These are phyloP conservation scores for Nectriaceae sp. DNA, from an alignment of 2,329 filamentous ascomycete species.

Conservation along the genomic window DNA sequence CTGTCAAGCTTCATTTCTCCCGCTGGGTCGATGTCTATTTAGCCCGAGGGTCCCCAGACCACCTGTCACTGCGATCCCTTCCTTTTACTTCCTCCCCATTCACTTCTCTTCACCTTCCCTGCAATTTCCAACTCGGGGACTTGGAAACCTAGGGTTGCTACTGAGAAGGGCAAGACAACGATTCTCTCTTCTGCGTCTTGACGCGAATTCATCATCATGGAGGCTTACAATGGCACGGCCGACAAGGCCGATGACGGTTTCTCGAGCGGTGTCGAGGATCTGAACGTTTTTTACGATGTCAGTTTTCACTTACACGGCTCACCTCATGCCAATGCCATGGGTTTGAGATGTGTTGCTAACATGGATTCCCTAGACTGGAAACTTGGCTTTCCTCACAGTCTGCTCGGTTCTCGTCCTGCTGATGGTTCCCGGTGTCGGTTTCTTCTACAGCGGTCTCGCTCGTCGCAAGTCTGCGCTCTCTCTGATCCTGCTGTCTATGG, in stretches of 20 bases:
- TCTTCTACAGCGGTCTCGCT: slow-evolving; percentile 92
- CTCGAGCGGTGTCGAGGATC: slow-evolving; percentile 59
- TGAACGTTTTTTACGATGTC: slow-evolving; percentile 86
- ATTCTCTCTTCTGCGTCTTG: background rate
- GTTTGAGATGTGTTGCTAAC: background rate
- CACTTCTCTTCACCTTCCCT: slow-evolving; percentile 1
- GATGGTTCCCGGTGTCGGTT: slow-evolving; percentile 92
- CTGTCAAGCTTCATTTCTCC: background rate
- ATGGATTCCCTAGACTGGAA: slow-evolving; percentile 60
- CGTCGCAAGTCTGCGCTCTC: slow-evolving; percentile 87
- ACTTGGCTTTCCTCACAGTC: slow-evolving; percentile 80
- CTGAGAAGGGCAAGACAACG: background rate
- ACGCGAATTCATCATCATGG: slow-evolving; percentile 23
- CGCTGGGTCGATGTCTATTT: background rate
- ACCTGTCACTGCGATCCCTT: background rate
- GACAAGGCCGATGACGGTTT: slow-evolving; percentile 53
- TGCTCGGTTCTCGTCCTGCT: slow-evolving; percentile 79
- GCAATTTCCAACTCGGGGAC: background rate
- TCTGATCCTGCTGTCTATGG: slow-evolving; percentile 81
- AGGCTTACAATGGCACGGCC: slow-evolving; percentile 53
- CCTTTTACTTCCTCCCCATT: slow-evolving; percentile 2
- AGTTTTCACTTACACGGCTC: slow-evolving; percentile 21
- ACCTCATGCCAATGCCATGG: background rate
- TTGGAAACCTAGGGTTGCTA: background rate
- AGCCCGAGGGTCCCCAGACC: background rate